These are phyloP conservation scores for Diplocarpon rosae DNA, from an alignment of 2,329 filamentous ascomycete species.

Conservation along the genomic window DNA sequence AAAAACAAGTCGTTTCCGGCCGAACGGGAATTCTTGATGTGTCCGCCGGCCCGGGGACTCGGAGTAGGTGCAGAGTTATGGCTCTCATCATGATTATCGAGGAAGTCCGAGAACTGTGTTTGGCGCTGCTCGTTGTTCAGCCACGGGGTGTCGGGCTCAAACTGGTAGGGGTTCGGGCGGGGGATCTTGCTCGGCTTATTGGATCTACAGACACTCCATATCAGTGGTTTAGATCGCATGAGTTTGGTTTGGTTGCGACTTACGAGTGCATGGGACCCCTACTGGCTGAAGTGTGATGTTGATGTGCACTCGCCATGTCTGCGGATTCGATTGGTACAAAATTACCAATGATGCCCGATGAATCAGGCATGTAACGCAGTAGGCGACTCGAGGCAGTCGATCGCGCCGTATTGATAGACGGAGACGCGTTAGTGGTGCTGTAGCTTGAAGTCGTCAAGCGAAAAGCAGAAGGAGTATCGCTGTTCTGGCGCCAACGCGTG, in stretches of 20 bases:
- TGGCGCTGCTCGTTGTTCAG: conserved; percentile 9
- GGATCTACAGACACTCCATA: not conserved
- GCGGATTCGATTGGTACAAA: conserved; percentile 16
- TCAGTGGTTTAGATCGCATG: not conserved
- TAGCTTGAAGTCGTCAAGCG: conserved; percentile 3
- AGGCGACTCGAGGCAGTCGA: conserved; percentile 11
- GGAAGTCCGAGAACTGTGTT: conserved; percentile 21
- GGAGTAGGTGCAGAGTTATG: conserved; percentile 1
- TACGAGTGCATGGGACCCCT: conserved; percentile 2
- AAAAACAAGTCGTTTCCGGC: conserved; percentile 9
- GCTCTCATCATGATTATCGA: not conserved
- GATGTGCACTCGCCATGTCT: conserved; percentile 3
- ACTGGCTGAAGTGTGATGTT: not conserved
- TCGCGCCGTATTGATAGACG: not conserved
- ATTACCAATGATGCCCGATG: conserved; percentile 19
- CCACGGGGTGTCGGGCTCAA: conserved; percentile 21
- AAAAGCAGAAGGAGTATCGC: conserved; percentile 5
- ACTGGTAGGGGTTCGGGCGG: conserved; percentile 17
- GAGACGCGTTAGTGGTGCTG: not conserved
- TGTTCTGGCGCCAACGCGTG: conserved; percentile 3
- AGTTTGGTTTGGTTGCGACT: not conserved
- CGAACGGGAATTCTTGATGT: conserved; percentile 19
- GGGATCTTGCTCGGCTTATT: conserved; percentile 3
- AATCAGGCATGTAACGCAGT: conserved; percentile 6
- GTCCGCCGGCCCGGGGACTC: conserved; percentile 8